phyloP scores from a whole-genome alignment of 345 rosid genomes.

The Cochlearia excelsa region DNA sequence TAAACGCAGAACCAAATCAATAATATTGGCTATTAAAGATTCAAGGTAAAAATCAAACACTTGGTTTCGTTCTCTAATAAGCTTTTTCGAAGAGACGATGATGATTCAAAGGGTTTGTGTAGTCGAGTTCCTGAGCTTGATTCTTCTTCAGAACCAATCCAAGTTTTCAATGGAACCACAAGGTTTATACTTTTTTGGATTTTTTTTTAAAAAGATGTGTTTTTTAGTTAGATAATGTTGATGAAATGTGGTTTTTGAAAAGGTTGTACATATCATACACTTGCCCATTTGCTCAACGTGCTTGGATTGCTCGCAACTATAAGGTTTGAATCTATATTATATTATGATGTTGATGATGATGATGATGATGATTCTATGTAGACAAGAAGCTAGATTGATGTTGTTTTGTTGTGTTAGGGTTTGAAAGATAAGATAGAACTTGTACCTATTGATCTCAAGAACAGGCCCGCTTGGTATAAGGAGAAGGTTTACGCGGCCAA shows the following conservation, averaged over 20 bases:
- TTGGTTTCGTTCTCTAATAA: not conserved
- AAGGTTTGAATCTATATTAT: conserved; percentile 42
- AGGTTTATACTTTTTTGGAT: conserved; percentile 40
- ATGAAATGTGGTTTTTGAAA: conserved; percentile 3
- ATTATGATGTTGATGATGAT: not conserved
- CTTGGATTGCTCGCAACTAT: conserved; percentile 84
- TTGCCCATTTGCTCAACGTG: conserved; percentile 89
- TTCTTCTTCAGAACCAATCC: conserved; percentile 63
- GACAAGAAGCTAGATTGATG: not conserved
- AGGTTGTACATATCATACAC: conserved; percentile 61
- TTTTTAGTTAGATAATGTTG: not conserved
- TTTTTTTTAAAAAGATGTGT: too few relatives aligned
- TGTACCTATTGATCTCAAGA: conserved; percentile 67
- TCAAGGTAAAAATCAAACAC: conserved; percentile 26
- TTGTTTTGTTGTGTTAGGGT: conserved; percentile 46
- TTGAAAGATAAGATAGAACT: conserved; percentile 65
- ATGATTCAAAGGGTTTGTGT: conserved; percentile 1
- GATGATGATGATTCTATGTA: not conserved
- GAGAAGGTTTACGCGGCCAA: conserved; percentile 71
- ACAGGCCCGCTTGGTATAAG: conserved; percentile 85
- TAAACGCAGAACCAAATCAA: conserved; percentile 16
- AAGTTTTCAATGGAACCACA: conserved; percentile 72
- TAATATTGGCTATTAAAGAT: not conserved
- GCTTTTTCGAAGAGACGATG: not conserved
- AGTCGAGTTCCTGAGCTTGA: conserved; percentile 54